These are phyloP conservation scores for Blepharisma undulans DNA, from an alignment of 169 alveolate species.

Conservation along the genomic window DNA sequence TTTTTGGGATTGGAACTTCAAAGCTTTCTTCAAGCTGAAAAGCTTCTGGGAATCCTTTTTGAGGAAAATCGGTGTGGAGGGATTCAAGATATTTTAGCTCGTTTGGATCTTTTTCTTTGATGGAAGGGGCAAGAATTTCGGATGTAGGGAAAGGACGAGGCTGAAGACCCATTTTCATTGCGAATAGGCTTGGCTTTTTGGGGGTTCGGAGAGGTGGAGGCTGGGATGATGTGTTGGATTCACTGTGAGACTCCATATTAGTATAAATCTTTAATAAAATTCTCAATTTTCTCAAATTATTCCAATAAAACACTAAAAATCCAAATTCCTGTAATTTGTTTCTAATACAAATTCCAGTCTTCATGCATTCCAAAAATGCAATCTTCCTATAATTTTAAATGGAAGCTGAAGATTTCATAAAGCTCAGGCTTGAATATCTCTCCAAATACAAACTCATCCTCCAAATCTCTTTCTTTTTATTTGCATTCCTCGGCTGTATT, in stretches of 20 bases:
- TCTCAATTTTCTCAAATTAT: too few relatives aligned
- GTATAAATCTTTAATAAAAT: neutral
- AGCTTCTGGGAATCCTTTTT: neutral
- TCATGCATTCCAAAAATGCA: neutral
- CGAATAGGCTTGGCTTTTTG: constrained; percentile 9
- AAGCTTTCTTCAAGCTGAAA: neutral
- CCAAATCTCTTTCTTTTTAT: neutral
- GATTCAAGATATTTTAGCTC: constrained; percentile 2
- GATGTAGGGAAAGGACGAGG: neutral
- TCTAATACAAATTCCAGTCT: too few relatives aligned
- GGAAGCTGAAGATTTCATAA: constrained; percentile 13
- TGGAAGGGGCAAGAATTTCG: neutral
- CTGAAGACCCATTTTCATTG: neutral
- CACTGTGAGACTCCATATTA: neutral
- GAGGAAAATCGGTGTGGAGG: neutral
- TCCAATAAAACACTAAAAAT: too few relatives aligned
- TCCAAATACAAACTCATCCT: neutral
- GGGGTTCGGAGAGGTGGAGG: neutral
- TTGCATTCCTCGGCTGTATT: neutral
- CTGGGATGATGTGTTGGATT: neutral
- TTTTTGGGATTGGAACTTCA: neutral
- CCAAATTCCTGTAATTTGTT: too few relatives aligned
- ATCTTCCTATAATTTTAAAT: neutral
- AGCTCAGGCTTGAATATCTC: neutral
- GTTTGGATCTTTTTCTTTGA: constrained; percentile 4